These are phyloP conservation scores for Tricholoma bakamatsutake DNA, from an alignment of 768 basidiomycete species.

Conservation along the genomic window DNA sequence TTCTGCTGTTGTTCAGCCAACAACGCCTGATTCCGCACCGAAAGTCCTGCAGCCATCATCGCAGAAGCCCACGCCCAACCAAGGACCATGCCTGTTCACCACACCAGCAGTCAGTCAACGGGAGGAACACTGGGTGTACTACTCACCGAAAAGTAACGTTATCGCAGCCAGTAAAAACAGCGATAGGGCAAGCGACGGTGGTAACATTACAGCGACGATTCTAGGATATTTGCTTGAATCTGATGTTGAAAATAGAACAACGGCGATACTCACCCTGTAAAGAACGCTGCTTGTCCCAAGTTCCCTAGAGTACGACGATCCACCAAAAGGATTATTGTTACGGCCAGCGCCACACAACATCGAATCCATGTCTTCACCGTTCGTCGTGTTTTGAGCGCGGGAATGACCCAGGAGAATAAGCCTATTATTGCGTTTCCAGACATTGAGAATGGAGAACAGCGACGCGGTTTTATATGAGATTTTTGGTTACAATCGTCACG, in stretches of 20 bases:
- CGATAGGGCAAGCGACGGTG: slow-evolving; percentile 33
- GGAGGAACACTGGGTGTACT: neutral
- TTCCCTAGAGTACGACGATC: slow-evolving; percentile 21
- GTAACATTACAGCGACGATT: slow-evolving; percentile 33
- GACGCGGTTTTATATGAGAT: neutral
- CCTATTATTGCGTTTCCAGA: slow-evolving; percentile 9
- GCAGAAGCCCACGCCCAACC: slow-evolving; percentile 44
- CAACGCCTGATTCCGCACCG: slow-evolving; percentile 29
- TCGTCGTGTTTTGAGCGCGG: slow-evolving; percentile 27
- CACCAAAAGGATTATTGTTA: slow-evolving; percentile 31
- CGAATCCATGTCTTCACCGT: slow-evolving; percentile 36
- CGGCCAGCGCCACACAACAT: slow-evolving; percentile 28
- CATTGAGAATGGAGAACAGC: slow-evolving; percentile 5
- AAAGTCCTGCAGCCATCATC: slow-evolving; percentile 35
- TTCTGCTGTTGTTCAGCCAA: slow-evolving; percentile 27
- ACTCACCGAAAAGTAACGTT: slow-evolving; percentile 29
- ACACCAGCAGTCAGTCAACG: neutral
- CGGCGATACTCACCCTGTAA: slow-evolving; percentile 27
- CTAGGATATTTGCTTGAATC: slow-evolving; percentile 12
- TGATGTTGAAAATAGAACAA: neutral
- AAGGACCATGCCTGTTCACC: slow-evolving; percentile 30
- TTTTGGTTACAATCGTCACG: neutral
- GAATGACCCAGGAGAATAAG: slow-evolving; percentile 27
- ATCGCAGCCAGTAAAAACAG: slow-evolving; percentile 28
- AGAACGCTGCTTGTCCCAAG: slow-evolving; percentile 39